Conservation (phyloP, 2,329 filamentous ascomycete species). For the Fusarium sororula region DNA sequence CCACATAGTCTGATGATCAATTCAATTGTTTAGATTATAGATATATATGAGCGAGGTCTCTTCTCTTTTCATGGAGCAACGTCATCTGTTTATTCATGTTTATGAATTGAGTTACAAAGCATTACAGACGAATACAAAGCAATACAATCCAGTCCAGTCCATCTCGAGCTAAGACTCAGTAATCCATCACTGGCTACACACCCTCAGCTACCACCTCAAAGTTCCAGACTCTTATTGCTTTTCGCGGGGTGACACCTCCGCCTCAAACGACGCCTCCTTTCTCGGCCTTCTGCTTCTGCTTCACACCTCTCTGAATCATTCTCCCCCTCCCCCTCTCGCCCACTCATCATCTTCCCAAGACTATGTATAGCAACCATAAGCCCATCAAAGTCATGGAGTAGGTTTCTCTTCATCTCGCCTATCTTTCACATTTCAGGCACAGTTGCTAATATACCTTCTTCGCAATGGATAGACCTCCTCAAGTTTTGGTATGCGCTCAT, state of each 20-base stretch:
- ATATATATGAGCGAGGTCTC: neutral
- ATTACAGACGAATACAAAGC: neutral
- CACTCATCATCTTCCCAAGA: constrained; percentile 32
- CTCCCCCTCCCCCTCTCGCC: neutral
- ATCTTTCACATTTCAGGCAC: constrained; percentile 7
- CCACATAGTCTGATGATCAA: constrained; percentile 15
- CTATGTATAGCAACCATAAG: constrained; percentile 50
- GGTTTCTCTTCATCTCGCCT: constrained; percentile 25
- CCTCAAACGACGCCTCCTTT: constrained; percentile 15
- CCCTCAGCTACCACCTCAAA: constrained; percentile 3
- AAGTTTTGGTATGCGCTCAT: constrained; percentile 45
- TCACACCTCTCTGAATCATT: neutral
- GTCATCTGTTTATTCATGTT: constrained; percentile 8
- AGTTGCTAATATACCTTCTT: constrained; percentile 20
- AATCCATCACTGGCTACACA: neutral
- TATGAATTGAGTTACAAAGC: constrained; percentile 18
- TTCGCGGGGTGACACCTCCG: constrained; percentile 35
- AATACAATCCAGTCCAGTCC: neutral
- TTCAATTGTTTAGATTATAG: neutral
- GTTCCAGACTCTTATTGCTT: constrained; percentile 21
- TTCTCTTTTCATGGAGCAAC: neutral
- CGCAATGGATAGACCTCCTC: constrained; percentile 47
- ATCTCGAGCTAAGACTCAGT: constrained; percentile 4
- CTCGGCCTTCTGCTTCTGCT: constrained; percentile 2
- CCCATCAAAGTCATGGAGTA: constrained; percentile 52